A percentile compares a stretch with the other conserved stretches of the same genome.
These are phyloP conservation scores for Lachancea cidri DNA, from an alignment of 805 yeast genomes.

Conservation along the genomic window DNA sequence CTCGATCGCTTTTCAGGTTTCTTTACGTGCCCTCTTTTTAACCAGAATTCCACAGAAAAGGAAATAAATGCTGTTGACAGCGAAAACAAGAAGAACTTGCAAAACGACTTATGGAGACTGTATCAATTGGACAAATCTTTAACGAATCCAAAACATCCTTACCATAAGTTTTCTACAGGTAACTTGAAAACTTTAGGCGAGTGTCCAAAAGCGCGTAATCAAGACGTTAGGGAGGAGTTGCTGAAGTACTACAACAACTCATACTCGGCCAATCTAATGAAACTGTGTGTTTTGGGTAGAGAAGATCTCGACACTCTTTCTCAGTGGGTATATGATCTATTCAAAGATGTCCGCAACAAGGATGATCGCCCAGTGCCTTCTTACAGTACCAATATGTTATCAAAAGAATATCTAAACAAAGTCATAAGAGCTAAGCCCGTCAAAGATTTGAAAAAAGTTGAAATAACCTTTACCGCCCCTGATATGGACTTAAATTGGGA, in stretches of 20 bases:
- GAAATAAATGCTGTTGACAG: conserved; percentile 94
- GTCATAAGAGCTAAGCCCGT: conserved; percentile 71
- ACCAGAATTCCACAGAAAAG: conserved; percentile 71
- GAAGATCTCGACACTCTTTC: conserved; percentile 71
- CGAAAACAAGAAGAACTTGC: conserved; percentile 91
- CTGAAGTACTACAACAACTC: conserved; percentile 64
- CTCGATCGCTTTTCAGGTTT: conserved; percentile 91
- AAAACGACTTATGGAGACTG: conserved; percentile 83
- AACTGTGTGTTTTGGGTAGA: conserved; percentile 75
- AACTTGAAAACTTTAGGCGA: conserved; percentile 68
- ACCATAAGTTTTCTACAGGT: conserved; percentile 86
- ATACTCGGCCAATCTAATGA: conserved; percentile 88
- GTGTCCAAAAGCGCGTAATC: conserved; percentile 51
- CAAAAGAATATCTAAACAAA: conserved; percentile 45
- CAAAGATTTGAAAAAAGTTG: conserved; percentile 67
- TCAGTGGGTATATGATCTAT: conserved; percentile 61
- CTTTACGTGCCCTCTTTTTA: conserved; percentile 79
- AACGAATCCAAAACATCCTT: conserved; percentile 75
- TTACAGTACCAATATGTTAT: conserved; percentile 46
- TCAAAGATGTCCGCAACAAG: conserved; percentile 54
- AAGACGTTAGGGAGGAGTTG: conserved; percentile 77
- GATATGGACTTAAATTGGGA: conserved; percentile 65
- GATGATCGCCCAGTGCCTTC: conserved; percentile 30
- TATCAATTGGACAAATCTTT: conserved; percentile 76
- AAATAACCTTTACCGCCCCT: conserved; percentile 70